Evolutionary conservation across 2,329 filamentous ascomycete species (phyloP).

Genomic region (Onygenales sp.): DNA sequence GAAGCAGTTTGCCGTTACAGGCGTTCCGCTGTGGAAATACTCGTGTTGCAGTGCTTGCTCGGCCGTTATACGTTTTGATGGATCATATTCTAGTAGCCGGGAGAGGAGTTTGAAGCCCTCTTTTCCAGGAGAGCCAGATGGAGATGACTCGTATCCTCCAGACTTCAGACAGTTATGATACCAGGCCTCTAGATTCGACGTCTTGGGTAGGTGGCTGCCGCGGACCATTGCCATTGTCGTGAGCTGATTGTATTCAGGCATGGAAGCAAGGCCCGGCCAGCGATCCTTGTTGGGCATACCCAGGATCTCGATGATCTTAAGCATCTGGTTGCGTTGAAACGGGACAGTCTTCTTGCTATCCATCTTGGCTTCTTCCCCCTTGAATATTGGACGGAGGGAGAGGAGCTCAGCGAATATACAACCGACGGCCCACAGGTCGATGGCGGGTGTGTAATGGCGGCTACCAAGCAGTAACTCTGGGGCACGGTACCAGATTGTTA

Average conservation of each 20-base stretch:
- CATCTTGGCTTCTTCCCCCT: conserved; percentile 98
- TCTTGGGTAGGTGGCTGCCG: conserved; percentile 41
- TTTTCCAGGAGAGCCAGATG: conserved; percentile 50
- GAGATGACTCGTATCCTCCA: conserved; percentile 38
- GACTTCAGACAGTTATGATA: conserved; percentile 63
- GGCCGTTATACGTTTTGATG: conserved; percentile 76
- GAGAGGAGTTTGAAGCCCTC: conserved; percentile 78
- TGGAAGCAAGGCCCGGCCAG: conserved; percentile 74
- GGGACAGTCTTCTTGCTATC: conserved; percentile 96
- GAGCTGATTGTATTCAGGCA: conserved; percentile 78
- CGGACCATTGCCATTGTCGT: conserved; percentile 38
- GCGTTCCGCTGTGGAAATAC: conserved; percentile 66
- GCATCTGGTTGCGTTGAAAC: conserved; percentile 97
- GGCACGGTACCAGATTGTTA: conserved; percentile 98
- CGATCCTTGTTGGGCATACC: conserved; percentile 79
- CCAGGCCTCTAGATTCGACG: conserved; percentile 64
- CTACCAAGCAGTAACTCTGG: conserved; percentile 87
- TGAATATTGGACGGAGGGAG: conserved; percentile 87
- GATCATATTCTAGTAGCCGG: conserved; percentile 84
- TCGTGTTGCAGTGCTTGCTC: conserved; percentile 80
- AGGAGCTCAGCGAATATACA: conserved; percentile 96
- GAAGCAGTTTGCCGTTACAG: conserved; percentile 75
- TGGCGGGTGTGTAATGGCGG: conserved; percentile 92
- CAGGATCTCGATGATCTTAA: conserved; percentile 95
- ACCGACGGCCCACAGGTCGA: conserved; percentile 95